These are phyloP conservation scores for Onygenales sp. DNA, from an alignment of 2,329 filamentous ascomycete species.

Conservation along the genomic window DNA sequence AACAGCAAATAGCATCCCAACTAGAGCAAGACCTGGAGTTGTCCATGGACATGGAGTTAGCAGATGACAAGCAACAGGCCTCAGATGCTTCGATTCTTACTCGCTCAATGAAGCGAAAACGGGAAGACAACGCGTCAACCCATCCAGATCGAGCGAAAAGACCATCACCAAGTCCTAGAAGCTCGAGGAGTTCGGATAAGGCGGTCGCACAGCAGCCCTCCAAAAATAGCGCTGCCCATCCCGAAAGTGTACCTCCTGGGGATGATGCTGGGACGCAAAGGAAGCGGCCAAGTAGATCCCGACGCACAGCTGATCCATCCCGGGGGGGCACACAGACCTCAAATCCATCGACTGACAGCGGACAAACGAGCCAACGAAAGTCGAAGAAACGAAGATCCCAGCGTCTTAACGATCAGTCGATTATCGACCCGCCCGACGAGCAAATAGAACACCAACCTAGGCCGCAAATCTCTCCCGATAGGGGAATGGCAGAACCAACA, in stretches of 20 bases:
- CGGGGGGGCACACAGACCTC: constrained; percentile 11
- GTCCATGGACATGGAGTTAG: constrained; percentile 22
- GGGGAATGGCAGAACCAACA: background rate
- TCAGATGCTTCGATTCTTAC: constrained; percentile 4
- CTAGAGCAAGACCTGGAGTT: constrained; percentile 35
- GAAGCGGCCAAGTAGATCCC: background rate
- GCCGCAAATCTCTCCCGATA: background rate
- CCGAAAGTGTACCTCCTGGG: background rate
- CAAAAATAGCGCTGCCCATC: background rate
- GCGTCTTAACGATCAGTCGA: constrained; percentile 17
- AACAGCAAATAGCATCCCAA: constrained; percentile 36
- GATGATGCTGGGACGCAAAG: background rate
- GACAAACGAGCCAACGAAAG: constrained; percentile 7
- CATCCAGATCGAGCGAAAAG: constrained; percentile 1
- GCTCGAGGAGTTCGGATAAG: background rate
- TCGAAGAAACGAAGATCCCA: constrained; percentile 23
- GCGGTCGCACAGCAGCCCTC: background rate
- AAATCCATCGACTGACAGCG: background rate
- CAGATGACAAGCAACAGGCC: background rate
- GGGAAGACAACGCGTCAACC: background rate
- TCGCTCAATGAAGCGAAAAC: constrained; percentile 23
- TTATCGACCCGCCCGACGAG: background rate
- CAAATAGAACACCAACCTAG: background rate
- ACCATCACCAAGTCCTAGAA: background rate
- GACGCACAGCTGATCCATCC: background rate